Evolutionary conservation across 176 grass and related monocot genomes (phyloP).

Genomic region (Triticum timopheevii): DNA sequence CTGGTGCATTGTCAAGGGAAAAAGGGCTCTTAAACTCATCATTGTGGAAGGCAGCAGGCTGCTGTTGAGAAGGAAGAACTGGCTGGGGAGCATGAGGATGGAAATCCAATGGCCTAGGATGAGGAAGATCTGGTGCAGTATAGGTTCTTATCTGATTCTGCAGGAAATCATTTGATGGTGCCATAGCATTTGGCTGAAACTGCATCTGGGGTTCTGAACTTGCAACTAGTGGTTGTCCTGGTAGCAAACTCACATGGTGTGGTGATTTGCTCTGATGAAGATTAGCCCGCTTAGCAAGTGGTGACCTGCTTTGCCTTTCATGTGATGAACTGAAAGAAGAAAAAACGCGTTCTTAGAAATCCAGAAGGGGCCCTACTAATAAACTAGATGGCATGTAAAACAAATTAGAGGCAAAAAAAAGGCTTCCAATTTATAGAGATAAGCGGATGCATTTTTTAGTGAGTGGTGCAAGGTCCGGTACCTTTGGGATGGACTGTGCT

Average conservation of each 20-base stretch:
- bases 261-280: constrained; percentile 20
- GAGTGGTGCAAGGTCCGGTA: constrained; percentile 15
- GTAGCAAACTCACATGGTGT: constrained; percentile 1
- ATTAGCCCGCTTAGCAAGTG: constrained; percentile 41
- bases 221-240: constrained; percentile 31
- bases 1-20: constrained; percentile 37
- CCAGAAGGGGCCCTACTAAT: neutral
- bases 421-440: neutral
- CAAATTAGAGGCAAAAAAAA: neutral
- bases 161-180: constrained; percentile 41
- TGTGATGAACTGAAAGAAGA: constrained; percentile 63
- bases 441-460: constrained; percentile 16
- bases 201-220: constrained; percentile 35
- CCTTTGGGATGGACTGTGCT: constrained; percentile 39
- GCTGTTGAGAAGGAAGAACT: constrained; percentile 43
- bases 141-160: constrained; percentile 47
- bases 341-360: constrained; percentile 26
- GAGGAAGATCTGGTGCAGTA: constrained; percentile 36
- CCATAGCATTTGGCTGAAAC: constrained; percentile 49
- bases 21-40: constrained; percentile 42
- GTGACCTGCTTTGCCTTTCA: constrained; percentile 43
- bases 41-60: constrained; percentile 23
- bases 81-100: constrained; percentile 38
- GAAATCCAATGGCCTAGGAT: constrained; percentile 35
- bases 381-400: neutral